These are phyloP conservation scores for Setaria viridis DNA, from an alignment of 202 grass and related monocot species.

Conservation along the genomic window DNA sequence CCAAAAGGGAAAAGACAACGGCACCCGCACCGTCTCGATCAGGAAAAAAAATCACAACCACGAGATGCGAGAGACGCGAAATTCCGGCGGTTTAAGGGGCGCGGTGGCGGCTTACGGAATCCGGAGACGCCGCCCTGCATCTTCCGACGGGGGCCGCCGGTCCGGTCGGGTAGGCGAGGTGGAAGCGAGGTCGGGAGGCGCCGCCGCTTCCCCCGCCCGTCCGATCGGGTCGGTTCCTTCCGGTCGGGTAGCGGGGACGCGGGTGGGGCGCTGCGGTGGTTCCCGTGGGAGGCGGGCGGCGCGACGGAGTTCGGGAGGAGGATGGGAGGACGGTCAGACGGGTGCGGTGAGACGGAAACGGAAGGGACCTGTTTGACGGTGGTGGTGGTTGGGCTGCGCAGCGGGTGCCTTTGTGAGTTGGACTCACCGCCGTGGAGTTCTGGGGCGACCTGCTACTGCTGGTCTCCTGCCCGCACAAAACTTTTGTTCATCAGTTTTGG, in stretches of 20 bases:
- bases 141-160: constrained; percentile 26
- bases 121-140: constrained; percentile 89
- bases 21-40: constrained; percentile 21
- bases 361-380: constrained; percentile 7
- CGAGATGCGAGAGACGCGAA: neutral
- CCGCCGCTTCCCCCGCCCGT: constrained; percentile 10
- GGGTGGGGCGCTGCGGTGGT: neutral
- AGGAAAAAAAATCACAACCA: constrained; percentile 23
- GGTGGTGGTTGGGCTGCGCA: constrained; percentile 5
- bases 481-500: no score
- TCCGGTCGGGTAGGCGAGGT: constrained; percentile 7
- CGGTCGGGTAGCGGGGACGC: neutral
- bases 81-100: constrained; percentile 12
- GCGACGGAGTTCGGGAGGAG: neutral
- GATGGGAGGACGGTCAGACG: neutral
- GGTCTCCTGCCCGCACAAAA: no score
- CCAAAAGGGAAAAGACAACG: constrained; percentile 9
- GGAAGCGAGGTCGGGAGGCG: constrained; percentile 27
- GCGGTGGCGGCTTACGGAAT: constrained; percentile 73
- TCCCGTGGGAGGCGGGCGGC: neutral
- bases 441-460: neutral
- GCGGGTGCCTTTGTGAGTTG: neutral
- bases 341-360: constrained; percentile 6
- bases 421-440: constrained; percentile 21
- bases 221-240: neutral